Evolutionary conservation across 2,329 filamentous ascomycete genomes (phyloP).

Genomic region (Trichoderma citrinoviride): DNA sequence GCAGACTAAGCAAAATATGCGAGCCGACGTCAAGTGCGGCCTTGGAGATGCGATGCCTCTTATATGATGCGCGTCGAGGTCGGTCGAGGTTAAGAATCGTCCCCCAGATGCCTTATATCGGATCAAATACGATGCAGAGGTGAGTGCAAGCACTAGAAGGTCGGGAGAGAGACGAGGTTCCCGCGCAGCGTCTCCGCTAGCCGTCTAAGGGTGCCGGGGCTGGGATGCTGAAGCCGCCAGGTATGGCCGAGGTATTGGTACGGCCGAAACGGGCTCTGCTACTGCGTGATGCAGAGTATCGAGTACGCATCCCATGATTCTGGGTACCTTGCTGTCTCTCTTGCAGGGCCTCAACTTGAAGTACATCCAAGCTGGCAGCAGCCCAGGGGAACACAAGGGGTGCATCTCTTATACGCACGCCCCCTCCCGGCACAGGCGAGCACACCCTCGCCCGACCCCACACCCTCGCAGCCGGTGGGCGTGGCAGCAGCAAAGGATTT

Average conservation of each 20-base stretch:
- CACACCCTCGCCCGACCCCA: too few species aligned
- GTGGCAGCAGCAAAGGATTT: too few species aligned
- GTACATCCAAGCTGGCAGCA: background rate
- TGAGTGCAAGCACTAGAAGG: background rate
- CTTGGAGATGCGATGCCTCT: constrained; percentile 12
- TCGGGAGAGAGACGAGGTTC: background rate
- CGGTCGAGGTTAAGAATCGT: too few species aligned
- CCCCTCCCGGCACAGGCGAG: too few species aligned
- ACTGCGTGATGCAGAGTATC: background rate
- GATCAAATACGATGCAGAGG: background rate
- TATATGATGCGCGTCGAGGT: background rate
- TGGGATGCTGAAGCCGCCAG: background rate
- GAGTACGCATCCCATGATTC: background rate
- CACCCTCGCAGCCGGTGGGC: too few species aligned
- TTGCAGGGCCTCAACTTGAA: too few species aligned
- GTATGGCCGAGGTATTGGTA: background rate
- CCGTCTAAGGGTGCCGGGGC: background rate
- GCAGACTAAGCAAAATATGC: background rate
- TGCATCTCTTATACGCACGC: background rate
- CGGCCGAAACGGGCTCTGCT: background rate
- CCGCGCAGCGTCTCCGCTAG: background rate
- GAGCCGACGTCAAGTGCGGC: background rate
- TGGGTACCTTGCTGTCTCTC: background rate
- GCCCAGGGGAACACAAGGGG: background rate
- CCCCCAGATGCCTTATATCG: background rate